These are phyloP conservation scores for Umbelopsis sp. DNA, from an alignment of 192 early-diverging fungal genomes.

Conservation along the genomic window DNA sequence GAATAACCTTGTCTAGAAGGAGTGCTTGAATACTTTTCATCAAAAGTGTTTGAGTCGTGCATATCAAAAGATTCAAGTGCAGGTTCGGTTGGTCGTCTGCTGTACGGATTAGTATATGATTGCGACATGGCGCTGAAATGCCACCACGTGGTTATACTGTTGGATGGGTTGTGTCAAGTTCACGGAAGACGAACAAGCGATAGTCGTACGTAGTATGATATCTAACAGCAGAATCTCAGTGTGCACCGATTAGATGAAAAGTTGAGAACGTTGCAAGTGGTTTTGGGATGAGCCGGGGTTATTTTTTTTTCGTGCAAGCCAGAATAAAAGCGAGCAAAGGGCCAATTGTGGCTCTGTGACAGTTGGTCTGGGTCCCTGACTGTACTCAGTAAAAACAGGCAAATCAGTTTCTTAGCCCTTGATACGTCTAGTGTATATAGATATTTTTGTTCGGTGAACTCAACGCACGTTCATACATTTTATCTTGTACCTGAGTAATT, in stretches of 20 bases:
- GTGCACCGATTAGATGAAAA: too few species aligned
- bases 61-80: constrained; percentile 3
- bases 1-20: constrained; percentile 9
- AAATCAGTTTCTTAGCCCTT: background rate
- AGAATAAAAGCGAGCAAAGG: background rate
- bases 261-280: too few species aligned
- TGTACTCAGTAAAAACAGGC: background rate
- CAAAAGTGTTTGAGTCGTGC: constrained; percentile 1
- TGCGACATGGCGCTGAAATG: constrained; percentile 5
- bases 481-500: too few species aligned
- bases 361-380: constrained; percentile 8
- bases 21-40: constrained; percentile 9
- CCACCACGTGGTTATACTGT: constrained; percentile 6
- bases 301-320: too few species aligned
- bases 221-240: too few species aligned
- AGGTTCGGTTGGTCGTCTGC: background rate
- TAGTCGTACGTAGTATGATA: too few species aligned
- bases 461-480: too few species aligned
- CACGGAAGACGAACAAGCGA: too few species aligned
- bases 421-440: too few species aligned
- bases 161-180: background rate
- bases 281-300: too few species aligned
- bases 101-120: constrained; percentile 7
- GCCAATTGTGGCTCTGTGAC: background rate
- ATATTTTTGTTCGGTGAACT: too few species aligned